phyloP scores from a whole-genome alignment of 768 basidiomycete species.

The Amanita exitialis region DNA sequence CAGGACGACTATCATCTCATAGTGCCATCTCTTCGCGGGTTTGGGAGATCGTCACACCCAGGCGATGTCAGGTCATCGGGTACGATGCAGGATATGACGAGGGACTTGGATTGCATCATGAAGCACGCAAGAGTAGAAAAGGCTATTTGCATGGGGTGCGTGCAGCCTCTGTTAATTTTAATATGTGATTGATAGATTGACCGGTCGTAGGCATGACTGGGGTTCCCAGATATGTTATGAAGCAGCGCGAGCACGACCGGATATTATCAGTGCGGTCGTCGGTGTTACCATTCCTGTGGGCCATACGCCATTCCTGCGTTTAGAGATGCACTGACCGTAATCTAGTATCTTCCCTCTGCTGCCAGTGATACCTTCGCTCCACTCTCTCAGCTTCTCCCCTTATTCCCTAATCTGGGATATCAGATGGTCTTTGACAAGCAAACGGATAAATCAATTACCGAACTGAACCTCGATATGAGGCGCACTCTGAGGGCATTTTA shows the following conservation, averaged over 20 bases:
- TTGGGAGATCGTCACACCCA: conserved; percentile 58
- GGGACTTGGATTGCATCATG: conserved; percentile 56
- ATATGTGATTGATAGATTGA: neutral
- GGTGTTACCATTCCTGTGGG: conserved; percentile 54
- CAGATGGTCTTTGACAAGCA: conserved; percentile 50
- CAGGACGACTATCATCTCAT: conserved; percentile 55
- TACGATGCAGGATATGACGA: conserved; percentile 48
- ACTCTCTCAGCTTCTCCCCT: conserved; percentile 24
- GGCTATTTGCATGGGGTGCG: conserved; percentile 57
- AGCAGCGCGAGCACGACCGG: conserved; percentile 57
- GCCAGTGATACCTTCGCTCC: conserved; percentile 33
- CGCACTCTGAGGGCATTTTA: conserved; percentile 49
- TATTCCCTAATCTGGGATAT: conserved; percentile 48
- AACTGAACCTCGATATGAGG: conserved; percentile 47
- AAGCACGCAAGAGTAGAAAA: conserved; percentile 34
- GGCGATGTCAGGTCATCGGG: conserved; percentile 51
- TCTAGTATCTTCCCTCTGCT: conserved; percentile 48
- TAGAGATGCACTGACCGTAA: neutral
- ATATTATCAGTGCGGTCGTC: conserved; percentile 48
- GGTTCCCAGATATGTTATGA: conserved; percentile 60
- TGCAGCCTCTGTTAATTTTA: neutral
- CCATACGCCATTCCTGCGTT: neutral
- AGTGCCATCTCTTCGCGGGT: conserved; percentile 58
- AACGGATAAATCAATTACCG: conserved; percentile 34
- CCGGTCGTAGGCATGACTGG: conserved; percentile 57